phyloP scores from a whole-genome alignment of 148 eudicot genomes.

The Amaranthus hypochondriacus region DNA sequence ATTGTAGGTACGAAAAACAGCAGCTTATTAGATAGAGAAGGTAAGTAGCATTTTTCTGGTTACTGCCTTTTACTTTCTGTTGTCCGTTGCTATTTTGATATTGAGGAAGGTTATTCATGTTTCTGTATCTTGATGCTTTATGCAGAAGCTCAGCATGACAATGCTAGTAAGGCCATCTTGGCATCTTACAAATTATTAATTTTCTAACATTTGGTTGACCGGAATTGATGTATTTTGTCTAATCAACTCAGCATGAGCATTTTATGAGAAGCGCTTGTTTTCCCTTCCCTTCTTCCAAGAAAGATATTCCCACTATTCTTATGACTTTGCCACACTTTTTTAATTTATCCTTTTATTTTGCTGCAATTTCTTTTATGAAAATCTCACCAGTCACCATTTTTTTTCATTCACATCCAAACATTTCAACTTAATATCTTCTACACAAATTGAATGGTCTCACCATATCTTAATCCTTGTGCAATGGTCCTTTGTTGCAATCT shows the following conservation, averaged over 20 bases:
- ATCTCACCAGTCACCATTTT: too few species aligned
- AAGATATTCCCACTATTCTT: too few species aligned
- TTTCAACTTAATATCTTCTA: too few species aligned
- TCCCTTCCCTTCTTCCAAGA: too few species aligned
- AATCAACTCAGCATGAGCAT: neutral
- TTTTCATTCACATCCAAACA: too few species aligned
- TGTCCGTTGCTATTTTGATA: slow-evolving; percentile 5
- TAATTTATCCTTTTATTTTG: too few species aligned
- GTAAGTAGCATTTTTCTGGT: slow-evolving; percentile 29
- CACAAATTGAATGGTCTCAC: too few species aligned
- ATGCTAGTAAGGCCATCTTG: slow-evolving; percentile 4
- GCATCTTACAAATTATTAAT: slow-evolving; percentile 10
- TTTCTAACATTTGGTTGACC: neutral
- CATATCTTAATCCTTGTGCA: neutral
- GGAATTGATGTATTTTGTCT: slow-evolving; percentile 15
- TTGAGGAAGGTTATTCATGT: neutral
- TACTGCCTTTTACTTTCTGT: slow-evolving; percentile 5
- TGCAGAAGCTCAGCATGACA: slow-evolving; percentile 3
- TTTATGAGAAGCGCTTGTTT: neutral
- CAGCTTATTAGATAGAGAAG: slow-evolving; percentile 13
- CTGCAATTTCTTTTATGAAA: too few species aligned
- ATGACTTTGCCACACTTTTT: too few species aligned
- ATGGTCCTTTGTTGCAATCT: neutral
- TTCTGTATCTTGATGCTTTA: neutral
- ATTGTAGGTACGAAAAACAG: neutral